Evolutionary conservation across 2,329 filamentous ascomycete species (phyloP).

Genomic region (Claviceps cyperi): DNA sequence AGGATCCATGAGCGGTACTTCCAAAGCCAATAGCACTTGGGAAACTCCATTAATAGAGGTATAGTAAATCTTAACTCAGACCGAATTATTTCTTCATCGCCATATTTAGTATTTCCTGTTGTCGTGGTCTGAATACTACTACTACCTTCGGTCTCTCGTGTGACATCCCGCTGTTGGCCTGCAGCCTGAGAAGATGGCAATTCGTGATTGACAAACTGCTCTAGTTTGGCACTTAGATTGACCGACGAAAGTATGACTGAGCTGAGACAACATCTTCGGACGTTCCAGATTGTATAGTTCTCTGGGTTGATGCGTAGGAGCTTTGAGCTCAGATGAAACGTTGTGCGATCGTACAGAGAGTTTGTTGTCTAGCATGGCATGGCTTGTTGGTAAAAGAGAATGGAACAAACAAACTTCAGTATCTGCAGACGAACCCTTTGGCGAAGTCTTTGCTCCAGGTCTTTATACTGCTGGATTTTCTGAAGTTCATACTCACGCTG

Average conservation of each 20-base stretch:
- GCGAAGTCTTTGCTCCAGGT: constrained; percentile 50
- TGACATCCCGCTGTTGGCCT: neutral
- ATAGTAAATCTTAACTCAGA: constrained; percentile 71
- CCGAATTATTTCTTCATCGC: constrained; percentile 33
- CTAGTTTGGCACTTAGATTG: neutral
- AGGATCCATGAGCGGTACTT: constrained; percentile 85
- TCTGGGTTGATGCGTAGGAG: constrained; percentile 68
- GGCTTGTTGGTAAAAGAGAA: neutral
- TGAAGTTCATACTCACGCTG: constrained; percentile 52
- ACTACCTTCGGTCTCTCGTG: neutral
- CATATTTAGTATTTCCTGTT: neutral
- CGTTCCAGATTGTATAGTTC: constrained; percentile 86
- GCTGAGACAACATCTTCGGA: constrained; percentile 57
- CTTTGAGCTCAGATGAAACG: constrained; percentile 30
- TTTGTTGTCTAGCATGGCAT: neutral
- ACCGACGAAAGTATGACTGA: constrained; percentile 16
- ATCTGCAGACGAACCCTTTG: constrained; percentile 6
- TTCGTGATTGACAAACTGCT: neutral
- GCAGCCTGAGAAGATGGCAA: neutral
- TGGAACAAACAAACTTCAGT: neutral
- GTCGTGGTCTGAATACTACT: neutral
- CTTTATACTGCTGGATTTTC: constrained; percentile 58
- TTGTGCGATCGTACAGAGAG: neutral
- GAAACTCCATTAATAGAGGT: constrained; percentile 68
- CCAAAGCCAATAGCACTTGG: constrained; percentile 99